A percentile compares a stretch with the other conserved stretches of the same genome.
phyloP scores from a whole-genome alignment of 176 grass and related monocot species.

The Raddia distichophylla region DNA sequence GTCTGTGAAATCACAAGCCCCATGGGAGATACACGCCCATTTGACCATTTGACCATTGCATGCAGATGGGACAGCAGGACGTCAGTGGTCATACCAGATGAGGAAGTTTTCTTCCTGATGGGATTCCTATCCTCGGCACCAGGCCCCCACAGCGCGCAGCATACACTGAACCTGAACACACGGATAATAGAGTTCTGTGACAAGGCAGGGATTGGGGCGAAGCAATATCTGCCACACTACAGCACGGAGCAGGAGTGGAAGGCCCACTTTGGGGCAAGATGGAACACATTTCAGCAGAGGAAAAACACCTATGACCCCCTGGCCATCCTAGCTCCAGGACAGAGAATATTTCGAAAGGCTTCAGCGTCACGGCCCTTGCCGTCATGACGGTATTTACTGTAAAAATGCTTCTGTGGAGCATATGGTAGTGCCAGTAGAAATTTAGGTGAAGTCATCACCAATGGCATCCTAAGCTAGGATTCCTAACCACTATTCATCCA shows the following conservation, averaged over 20 bases:
- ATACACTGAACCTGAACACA: slow-evolving; percentile 59
- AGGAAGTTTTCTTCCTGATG: slow-evolving; percentile 89
- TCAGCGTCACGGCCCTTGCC: slow-evolving; percentile 44
- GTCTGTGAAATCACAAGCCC: slow-evolving; percentile 15
- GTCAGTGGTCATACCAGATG: slow-evolving; percentile 74
- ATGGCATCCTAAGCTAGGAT: too few relatives aligned
- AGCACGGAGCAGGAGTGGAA: slow-evolving; percentile 63
- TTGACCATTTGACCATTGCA: slow-evolving; percentile 32
- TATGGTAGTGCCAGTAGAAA: slow-evolving; percentile 9
- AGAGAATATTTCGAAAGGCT: slow-evolving; percentile 74
- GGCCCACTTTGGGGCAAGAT: slow-evolving; percentile 75
- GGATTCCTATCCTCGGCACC: slow-evolving; percentile 72
- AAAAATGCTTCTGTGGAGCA: slow-evolving; percentile 10
- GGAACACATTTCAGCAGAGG: slow-evolving; percentile 69
- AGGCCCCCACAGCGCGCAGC: slow-evolving; percentile 44
- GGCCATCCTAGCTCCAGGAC: slow-evolving; percentile 84
- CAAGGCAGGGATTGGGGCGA: slow-evolving; percentile 54
- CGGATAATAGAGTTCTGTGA: slow-evolving; percentile 63
- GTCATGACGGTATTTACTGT: slow-evolving; percentile 10
- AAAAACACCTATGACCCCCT: slow-evolving; percentile 80
- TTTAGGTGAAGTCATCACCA: not conserved
- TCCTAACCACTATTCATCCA: too few relatives aligned
- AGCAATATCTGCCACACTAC: slow-evolving; percentile 88
- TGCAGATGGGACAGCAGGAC: slow-evolving; percentile 88
- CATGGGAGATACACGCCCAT: not conserved